phyloP scores from a whole-genome alignment of 1,284 basidiomycete species.

The Boletus nobilissimus region DNA sequence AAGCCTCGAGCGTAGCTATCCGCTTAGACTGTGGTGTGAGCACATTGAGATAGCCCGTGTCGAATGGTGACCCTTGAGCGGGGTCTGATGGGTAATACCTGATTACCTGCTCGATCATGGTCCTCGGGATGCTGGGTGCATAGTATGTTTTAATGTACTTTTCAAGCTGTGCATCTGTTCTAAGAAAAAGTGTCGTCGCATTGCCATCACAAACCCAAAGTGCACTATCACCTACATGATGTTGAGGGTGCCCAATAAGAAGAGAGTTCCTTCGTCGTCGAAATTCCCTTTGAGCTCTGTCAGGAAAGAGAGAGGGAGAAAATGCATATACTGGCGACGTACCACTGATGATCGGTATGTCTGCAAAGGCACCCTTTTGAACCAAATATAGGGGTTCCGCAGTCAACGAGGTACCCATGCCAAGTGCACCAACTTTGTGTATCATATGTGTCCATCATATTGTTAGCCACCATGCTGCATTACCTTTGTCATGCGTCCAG shows the following conservation, averaged over 20 bases:
- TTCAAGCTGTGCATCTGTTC: conserved; percentile 51
- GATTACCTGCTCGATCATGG: conserved; percentile 48
- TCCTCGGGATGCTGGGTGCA: conserved; percentile 44
- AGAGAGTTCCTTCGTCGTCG: neutral
- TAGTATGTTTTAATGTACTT: conserved; percentile 51
- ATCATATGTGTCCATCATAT: neutral
- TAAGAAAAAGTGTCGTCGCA: conserved; percentile 21
- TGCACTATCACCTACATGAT: conserved; percentile 39
- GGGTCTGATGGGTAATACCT: conserved; percentile 56
- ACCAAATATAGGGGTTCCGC: conserved; percentile 55
- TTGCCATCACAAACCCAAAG: neutral
- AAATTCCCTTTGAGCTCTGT: conserved; percentile 45
- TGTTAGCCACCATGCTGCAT: neutral
- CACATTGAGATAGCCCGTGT: conserved; percentile 56
- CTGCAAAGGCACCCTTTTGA: conserved; percentile 53
- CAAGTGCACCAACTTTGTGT: conserved; percentile 49
- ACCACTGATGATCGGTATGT: conserved; percentile 60
- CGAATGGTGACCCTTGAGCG: conserved; percentile 61
- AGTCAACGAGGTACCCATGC: conserved; percentile 61
- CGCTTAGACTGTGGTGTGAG: conserved; percentile 64
- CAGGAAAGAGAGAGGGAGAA: conserved; percentile 39
- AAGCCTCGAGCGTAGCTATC: conserved; percentile 62
- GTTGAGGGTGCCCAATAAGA: conserved; percentile 47
- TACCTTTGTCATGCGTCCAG: neutral
- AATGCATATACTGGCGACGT: neutral